phyloP scores from a whole-genome alignment of 352 stramenopile species.

The Phytopythium kandeliae region DNA sequence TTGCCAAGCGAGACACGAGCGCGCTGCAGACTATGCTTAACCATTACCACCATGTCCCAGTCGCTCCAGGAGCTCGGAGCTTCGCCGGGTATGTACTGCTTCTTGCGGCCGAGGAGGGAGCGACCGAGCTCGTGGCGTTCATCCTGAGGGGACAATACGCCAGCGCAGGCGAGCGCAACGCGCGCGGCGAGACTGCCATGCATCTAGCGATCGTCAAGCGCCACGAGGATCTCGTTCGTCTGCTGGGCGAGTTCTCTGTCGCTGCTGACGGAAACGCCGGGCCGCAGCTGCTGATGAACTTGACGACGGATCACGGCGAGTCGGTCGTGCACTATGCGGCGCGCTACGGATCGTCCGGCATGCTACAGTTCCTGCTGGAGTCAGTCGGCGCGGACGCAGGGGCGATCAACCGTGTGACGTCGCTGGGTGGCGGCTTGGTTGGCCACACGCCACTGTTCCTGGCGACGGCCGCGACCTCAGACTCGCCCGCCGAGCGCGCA shows the following conservation, averaged over 20 bases:
- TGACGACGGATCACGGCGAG: slow-evolving; percentile 17
- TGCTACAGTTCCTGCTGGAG: slow-evolving; percentile 14
- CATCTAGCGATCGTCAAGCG: slow-evolving; percentile 28
- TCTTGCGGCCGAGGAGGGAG: slow-evolving; percentile 19
- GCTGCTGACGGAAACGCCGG: background rate
- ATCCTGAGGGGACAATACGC: slow-evolving; percentile 18
- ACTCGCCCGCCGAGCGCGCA: background rate
- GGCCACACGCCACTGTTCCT: slow-evolving; percentile 5
- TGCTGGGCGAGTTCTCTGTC: slow-evolving; percentile 6
- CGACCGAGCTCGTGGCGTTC: slow-evolving; percentile 18
- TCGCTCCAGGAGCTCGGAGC: slow-evolving; percentile 1
- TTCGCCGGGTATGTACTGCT: slow-evolving; percentile 21
- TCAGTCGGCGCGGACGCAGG: background rate
- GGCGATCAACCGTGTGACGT: background rate
- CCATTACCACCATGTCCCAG: background rate
- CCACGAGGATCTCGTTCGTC: slow-evolving; percentile 7
- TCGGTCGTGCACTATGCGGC: slow-evolving; percentile 25
- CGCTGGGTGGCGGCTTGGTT: background rate
- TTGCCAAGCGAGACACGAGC: background rate
- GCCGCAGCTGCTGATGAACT: background rate
- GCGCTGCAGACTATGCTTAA: slow-evolving; percentile 1
- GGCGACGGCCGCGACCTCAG: slow-evolving; percentile 1
- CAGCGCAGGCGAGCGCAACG: slow-evolving; percentile 20
- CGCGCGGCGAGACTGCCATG: slow-evolving; percentile 22
- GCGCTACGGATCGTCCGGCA: slow-evolving; percentile 15